A percentile compares a stretch with the other conserved stretches of the same genome.
Evolutionary conservation across 2,329 filamentous ascomycete genomes (phyloP).

Genomic region (Colletotrichum sp.): DNA sequence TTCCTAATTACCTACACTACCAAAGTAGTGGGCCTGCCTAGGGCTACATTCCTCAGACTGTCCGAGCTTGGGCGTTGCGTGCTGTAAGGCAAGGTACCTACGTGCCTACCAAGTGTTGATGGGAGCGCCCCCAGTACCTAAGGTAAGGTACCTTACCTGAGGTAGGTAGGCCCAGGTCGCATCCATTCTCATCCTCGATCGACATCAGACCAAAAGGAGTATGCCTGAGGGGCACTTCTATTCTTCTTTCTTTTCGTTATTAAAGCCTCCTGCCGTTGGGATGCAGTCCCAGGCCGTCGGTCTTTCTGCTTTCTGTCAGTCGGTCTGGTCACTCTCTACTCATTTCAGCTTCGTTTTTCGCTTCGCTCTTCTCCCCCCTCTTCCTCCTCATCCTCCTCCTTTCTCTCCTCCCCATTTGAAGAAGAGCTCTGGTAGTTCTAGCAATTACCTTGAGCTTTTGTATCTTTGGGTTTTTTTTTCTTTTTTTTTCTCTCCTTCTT

Average conservation of each 20-base stretch:
- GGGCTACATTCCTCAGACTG: not conserved
- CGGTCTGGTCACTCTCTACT: constrained; percentile 21
- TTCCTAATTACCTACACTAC: not conserved
- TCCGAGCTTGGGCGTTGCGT: not conserved
- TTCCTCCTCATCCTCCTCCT: constrained; percentile 8
- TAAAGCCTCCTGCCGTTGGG: constrained; percentile 4
- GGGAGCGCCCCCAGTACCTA: not conserved
- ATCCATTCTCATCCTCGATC: constrained; percentile 6
- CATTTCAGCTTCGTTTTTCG: not conserved
- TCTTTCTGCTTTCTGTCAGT: not conserved
- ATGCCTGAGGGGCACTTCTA: not conserved
- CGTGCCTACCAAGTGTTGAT: not conserved
- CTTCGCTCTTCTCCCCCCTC: not conserved
- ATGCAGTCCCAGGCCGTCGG: not conserved
- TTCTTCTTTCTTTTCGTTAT: not conserved
- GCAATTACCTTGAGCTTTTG: constrained; percentile 32
- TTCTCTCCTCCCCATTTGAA: constrained; percentile 27
- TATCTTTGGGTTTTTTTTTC: constrained; percentile 28
- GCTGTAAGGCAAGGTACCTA: not conserved
- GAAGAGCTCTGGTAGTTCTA: constrained; percentile 56
- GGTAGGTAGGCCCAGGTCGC: not conserved
- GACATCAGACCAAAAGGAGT: constrained; percentile 3
- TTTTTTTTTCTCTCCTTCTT: constrained; percentile 1
- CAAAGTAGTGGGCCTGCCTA: not conserved
- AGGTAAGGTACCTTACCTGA: not conserved